Percentiles rank a stretch among this genome's conserved stretches.
Evolutionary conservation across 2,329 filamentous ascomycete genomes (phyloP).

Genomic region (Aspergillus ochraceus): DNA sequence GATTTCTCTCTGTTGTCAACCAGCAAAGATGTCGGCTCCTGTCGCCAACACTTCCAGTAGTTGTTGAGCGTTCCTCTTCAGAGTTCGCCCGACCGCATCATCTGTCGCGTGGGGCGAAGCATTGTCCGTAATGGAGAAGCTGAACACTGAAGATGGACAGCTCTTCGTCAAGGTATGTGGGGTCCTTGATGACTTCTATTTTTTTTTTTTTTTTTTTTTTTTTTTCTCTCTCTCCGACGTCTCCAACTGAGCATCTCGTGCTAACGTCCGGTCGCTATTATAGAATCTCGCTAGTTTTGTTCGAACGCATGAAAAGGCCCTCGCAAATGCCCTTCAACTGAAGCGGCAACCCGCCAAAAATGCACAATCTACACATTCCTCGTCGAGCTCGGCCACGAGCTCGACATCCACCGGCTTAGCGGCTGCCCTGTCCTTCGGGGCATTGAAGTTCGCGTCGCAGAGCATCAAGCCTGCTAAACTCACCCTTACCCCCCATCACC

Average conservation of each 20-base stretch:
- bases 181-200: not conserved
- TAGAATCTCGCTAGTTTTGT: slow-evolving; percentile 96
- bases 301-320: slow-evolving; percentile 92
- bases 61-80: slow-evolving; percentile 38
- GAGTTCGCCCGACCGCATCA: slow-evolving; percentile 35
- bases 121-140: slow-evolving; percentile 46
- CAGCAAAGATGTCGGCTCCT: slow-evolving; percentile 37
- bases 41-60: slow-evolving; percentile 26
- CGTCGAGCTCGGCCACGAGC: slow-evolving; percentile 59
- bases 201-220: not conserved
- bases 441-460: slow-evolving; percentile 80
- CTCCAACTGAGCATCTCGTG: not conserved
- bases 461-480: slow-evolving; percentile 86
- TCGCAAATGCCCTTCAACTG: slow-evolving; percentile 91
- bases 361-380: slow-evolving; percentile 55
- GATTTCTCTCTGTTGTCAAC: slow-evolving; percentile 13
- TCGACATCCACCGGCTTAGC: slow-evolving; percentile 73
- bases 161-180: slow-evolving; percentile 48
- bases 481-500: slow-evolving; percentile 89
- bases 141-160: slow-evolving; percentile 52
- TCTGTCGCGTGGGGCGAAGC: slow-evolving; percentile 29
- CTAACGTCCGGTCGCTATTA: slow-evolving; percentile 11
- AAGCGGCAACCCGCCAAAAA: slow-evolving; percentile 69
- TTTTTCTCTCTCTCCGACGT: not conserved
- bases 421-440: slow-evolving; percentile 81